Base-by-base conservation (phyloP, 257 asterid species). In the Solanum commersonii region DNA sequence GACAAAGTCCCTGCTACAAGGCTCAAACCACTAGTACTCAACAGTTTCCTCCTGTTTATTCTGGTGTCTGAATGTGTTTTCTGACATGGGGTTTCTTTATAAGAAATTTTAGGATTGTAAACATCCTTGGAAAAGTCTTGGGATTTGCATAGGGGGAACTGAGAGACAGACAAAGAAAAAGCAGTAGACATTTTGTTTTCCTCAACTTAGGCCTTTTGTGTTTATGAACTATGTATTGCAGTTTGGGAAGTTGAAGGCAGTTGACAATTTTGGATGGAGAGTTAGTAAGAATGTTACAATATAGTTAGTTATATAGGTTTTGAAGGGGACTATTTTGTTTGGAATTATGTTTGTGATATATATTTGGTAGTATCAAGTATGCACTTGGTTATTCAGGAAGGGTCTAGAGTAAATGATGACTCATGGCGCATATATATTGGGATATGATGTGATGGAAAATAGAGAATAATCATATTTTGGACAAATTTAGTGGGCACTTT, bases 121-220 rank as follows among this genome's bases (percentile, higher is more conserved):
- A 90, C 74, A 44, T 89, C 91, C 83, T 90, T 93, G 18, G 91
- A 87, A 14, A 78, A 70, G 52, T 93, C 92, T 89, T 92, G 93
- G 88, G 90, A 89, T 88, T 92, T 93, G 92, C 91, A 89, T 29
- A 90, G 49, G 33, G 98, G 95, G 4, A 87, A 88, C 87, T 90
- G 71, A 77, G 94, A 90, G 23, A 91, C 83, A 18, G 91, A 88
- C 22, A 92, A 22, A 7, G 93, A 91, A 27, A 92, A 67, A 3
- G 93, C 87, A 60, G 89, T 74, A 20, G 95, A 88, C 98, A 94
- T 95, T 87, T 86, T 63, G 27, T 35, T 44, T 44, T 42, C 14
- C 40, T 44, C 34, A 44, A 33, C 65, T 79, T 29, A 86, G 15
- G 20, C 3, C 4, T 27, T 70, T 16, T 70, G 60, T 16, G 83